A percentile compares a stretch with the other conserved stretches of the same genome.
Conservation (phyloP, 228 moss, liverwort and hornwort species). For the Sphagnum fallax region DNA sequence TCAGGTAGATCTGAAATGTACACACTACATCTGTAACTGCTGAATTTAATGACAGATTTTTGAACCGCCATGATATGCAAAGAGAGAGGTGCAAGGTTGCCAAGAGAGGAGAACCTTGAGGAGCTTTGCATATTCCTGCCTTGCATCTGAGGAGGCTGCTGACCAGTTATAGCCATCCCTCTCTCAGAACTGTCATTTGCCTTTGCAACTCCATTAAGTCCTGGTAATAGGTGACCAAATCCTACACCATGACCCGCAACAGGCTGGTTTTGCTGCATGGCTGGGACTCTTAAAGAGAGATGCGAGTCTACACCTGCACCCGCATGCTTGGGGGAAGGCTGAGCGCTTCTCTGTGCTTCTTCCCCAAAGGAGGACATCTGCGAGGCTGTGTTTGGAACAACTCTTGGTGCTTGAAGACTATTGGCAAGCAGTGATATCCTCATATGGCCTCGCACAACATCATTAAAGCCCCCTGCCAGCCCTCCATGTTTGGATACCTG, state of each 20-base stretch:
- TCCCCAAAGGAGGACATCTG: slow-evolving; percentile 22
- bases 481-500: not conserved
- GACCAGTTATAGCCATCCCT: slow-evolving; percentile 14
- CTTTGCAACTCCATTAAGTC: slow-evolving; percentile 8
- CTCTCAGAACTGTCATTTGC: slow-evolving; percentile 6
- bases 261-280: slow-evolving; percentile 13
- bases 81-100: not conserved
- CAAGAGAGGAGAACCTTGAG: not conserved
- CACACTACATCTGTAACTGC: no score
- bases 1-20: not conserved
- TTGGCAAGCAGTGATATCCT: slow-evolving; percentile 11
- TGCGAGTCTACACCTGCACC: slow-evolving; percentile 16
- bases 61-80: no score
- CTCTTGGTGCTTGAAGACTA: slow-evolving; percentile 17
- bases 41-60: no score
- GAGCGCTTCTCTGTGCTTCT: slow-evolving; percentile 21
- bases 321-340: slow-evolving; percentile 12
- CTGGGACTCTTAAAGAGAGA: slow-evolving; percentile 4
- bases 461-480: not conserved
- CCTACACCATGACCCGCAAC: slow-evolving; percentile 2
- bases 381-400: slow-evolving; percentile 13
- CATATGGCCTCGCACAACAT: not conserved
- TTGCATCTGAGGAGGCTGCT: slow-evolving; percentile 15
- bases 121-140: not conserved
- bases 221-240: slow-evolving; percentile 14